Base-by-base conservation (phyloP, 176 grass and related monocot genomes). In the Otatea glauca region DNA sequence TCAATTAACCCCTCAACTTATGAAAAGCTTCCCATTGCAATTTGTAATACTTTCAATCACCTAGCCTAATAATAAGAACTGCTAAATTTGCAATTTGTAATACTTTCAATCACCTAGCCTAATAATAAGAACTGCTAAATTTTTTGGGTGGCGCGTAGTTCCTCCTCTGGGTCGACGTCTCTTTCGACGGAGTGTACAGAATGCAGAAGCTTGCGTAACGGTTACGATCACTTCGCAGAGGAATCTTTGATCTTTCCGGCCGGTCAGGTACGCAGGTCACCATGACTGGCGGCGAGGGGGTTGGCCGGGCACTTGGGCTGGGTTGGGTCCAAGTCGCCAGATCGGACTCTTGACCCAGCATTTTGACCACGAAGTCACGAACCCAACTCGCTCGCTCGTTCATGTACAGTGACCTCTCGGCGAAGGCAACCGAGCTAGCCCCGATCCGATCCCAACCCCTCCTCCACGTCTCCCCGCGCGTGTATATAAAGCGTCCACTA, bases 211-310 rank as follows among this genome's bases (percentile, higher is more conserved):
- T 5, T 32, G 58, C 11, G 41, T 8, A 50, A 7, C 53, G 35
- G 34, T 41, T 13, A 4, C 21, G 9, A 4, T 20, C 37, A 61
- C 38, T 1, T 0, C 10, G 2, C 37, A 3, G 9, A 11, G 21
- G 55, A 63, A 83, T 73, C 41, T 37, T 83, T 62, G 54, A 83
- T 83, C 80, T 20, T 62, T 62, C 68, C 65, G 21, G 73, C 32
- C 51, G 18, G 29, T 58, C 73, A 76, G 51, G 70, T 41, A 4
- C 21, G 38, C 68, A 25, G 53, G 35, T 41, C 60, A 63, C 29
- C 23, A 63, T 5, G 60, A 1, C 24, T 23, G 64, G 32, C 74
- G 37, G 38, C 14, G 35, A 20, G 12, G 37, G 18, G 20, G 5
- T 16, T 24, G 74, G 17, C n/a, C n/a, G n/a, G n/a, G 54, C 41